These are phyloP conservation scores for Candida schatavii DNA, from an alignment of 805 yeast genomes.

Conservation along the genomic window DNA sequence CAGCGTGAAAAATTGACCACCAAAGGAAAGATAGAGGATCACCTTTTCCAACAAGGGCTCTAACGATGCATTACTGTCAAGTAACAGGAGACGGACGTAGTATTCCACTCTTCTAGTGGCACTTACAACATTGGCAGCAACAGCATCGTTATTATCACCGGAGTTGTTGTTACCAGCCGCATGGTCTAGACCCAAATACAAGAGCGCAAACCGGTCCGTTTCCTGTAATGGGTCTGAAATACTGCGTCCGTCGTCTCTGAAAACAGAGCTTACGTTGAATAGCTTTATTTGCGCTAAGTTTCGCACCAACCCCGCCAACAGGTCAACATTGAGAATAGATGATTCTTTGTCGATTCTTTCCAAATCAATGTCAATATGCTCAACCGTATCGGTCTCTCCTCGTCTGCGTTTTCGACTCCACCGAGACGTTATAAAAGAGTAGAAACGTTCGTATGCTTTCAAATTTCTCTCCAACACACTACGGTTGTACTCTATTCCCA, in stretches of 20 bases:
- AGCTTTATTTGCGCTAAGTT: background rate
- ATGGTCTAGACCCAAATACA: background rate
- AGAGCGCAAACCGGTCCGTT: background rate
- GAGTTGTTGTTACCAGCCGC: too few relatives aligned
- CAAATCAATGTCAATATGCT: background rate
- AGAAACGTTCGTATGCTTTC: slow-evolving; percentile 14
- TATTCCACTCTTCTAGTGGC: background rate
- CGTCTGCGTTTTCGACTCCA: background rate
- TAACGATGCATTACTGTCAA: background rate
- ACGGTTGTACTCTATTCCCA: slow-evolving; percentile 2
- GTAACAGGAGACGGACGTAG: slow-evolving; percentile 1
- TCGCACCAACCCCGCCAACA: background rate
- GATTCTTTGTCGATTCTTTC: background rate
- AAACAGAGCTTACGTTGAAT: background rate
- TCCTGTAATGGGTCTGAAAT: background rate
- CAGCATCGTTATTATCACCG: too few relatives aligned
- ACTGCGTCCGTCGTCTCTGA: background rate
- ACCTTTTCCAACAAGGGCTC: background rate
- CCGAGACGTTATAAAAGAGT: slow-evolving; percentile 2
- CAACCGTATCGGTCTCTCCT: background rate
- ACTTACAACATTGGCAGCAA: background rate
- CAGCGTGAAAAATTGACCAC: background rate
- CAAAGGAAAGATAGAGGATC: background rate
- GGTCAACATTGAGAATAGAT: background rate
- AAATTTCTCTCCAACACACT: slow-evolving; percentile 9